A percentile compares a stretch with the other conserved stretches of the same genome.
Conservation (phyloP, 495 filamentous ascomycete genomes). For the Aspergillus cavernicola region DNA sequence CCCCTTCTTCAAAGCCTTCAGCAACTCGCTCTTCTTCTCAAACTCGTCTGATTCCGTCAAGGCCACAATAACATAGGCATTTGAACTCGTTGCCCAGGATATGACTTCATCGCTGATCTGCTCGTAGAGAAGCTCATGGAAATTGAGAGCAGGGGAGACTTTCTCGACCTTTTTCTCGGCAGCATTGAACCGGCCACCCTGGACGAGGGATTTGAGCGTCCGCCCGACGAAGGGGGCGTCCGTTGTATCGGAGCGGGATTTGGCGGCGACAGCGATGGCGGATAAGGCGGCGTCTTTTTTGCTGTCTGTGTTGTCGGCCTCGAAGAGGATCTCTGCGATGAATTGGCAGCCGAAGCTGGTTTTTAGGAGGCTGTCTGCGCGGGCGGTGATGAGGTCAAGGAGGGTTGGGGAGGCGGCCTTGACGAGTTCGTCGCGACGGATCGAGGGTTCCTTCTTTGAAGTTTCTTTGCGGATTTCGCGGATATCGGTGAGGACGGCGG, state of each 20-base stretch:
- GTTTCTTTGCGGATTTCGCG: slow-evolving; percentile 71
- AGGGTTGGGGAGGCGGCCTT: slow-evolving; percentile 53
- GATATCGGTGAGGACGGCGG: slow-evolving; percentile 66
- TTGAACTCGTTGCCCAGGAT: slow-evolving; percentile 81
- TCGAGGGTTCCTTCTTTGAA: slow-evolving; percentile 83
- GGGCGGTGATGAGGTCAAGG: slow-evolving; percentile 64
- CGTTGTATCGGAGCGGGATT: slow-evolving; percentile 54
- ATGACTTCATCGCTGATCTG: slow-evolving; percentile 69
- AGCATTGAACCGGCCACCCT: slow-evolving; percentile 78
- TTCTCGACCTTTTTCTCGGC: slow-evolving; percentile 62
- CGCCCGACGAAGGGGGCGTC: slow-evolving; percentile 66
- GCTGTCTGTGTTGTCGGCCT: slow-evolving; percentile 56
- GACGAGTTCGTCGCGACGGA: slow-evolving; percentile 71
- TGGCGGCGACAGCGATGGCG: slow-evolving; percentile 67
- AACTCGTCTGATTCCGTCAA: slow-evolving; percentile 80
- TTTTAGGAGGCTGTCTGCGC: slow-evolving; percentile 61
- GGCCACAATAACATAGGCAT: slow-evolving; percentile 76
- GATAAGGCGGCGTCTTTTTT: slow-evolving; percentile 60
- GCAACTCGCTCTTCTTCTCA: slow-evolving; percentile 57
- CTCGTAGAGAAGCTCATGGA: slow-evolving; percentile 73
- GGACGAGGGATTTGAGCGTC: slow-evolving; percentile 84
- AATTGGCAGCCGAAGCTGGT: slow-evolving; percentile 84
- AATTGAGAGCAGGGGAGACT: slow-evolving; percentile 72
- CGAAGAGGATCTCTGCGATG: slow-evolving; percentile 75
- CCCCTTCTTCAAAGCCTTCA: slow-evolving; percentile 59